Conservation (phyloP, 1,139 yeast species). For the Saccharomyces hybrid region DNA sequence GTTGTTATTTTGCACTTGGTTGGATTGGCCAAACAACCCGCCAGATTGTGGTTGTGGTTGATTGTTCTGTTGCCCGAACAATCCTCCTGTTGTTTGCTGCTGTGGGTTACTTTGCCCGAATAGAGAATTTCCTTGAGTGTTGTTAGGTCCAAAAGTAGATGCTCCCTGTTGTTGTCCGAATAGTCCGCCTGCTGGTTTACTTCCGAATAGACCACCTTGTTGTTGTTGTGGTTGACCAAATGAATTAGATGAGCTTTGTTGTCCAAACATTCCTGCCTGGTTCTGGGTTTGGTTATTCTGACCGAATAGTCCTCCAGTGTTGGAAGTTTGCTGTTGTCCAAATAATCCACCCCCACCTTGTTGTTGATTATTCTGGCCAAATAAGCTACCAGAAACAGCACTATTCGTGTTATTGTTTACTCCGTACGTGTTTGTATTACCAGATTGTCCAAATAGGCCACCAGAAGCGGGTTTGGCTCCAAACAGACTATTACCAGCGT, state of each 20-base stretch:
- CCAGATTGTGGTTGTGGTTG: slow-evolving; percentile 6
- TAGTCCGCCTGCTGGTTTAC: slow-evolving; percentile 2
- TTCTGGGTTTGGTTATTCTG: slow-evolving; percentile 13
- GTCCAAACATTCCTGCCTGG: slow-evolving; percentile 24
- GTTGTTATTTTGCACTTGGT: slow-evolving; percentile 19
- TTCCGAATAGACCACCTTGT: slow-evolving; percentile 2
- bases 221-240: background rate
- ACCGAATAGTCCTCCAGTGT: slow-evolving; percentile 29
- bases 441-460: slow-evolving; percentile 4
- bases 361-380: slow-evolving; percentile 24
- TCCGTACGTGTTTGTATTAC: slow-evolving; percentile 4
- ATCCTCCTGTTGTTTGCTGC: slow-evolving; percentile 28
- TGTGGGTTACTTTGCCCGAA: slow-evolving; percentile 9
- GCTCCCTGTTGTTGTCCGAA: slow-evolving; percentile 2
- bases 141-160: background rate
- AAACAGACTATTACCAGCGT: slow-evolving; percentile 27
- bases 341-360: slow-evolving; percentile 19
- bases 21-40: slow-evolving; percentile 14
- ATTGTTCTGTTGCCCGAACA: slow-evolving; percentile 20
- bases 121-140: background rate
- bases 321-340: slow-evolving; percentile 13
- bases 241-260: slow-evolving; percentile 1
- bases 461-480: slow-evolving; percentile 22
- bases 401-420: slow-evolving; percentile 9
- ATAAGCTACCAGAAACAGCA: slow-evolving; percentile 19